A percentile compares a stretch with the other conserved stretches of the same genome.
phyloP scores from a whole-genome alignment of 805 yeast genomes.

The Teunomyces pallodes region DNA sequence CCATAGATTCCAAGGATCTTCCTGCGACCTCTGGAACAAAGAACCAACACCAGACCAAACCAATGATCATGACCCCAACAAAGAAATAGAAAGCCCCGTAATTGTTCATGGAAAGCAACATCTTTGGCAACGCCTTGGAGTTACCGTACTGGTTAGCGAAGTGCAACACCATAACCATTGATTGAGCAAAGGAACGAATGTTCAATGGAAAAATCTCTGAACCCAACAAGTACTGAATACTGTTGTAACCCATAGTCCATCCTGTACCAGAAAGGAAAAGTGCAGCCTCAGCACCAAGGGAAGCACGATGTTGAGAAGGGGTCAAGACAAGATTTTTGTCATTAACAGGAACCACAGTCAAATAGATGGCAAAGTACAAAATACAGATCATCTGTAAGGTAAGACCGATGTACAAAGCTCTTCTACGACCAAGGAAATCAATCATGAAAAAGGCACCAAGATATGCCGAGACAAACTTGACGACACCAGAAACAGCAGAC shows the following conservation, averaged over 20 bases:
- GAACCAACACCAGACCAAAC: slow-evolving; percentile 25
- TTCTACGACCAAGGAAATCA: slow-evolving; percentile 22
- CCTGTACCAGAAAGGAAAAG: slow-evolving; percentile 23
- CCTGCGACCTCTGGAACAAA: slow-evolving; percentile 25
- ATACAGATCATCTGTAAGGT: slow-evolving; percentile 15
- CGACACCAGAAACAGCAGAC: slow-evolving; percentile 24
- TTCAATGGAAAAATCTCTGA: slow-evolving; percentile 25
- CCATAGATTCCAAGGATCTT: slow-evolving; percentile 26
- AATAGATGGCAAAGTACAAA: slow-evolving; percentile 21
- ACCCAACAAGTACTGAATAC: slow-evolving; percentile 22
- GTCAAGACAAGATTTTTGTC: slow-evolving; percentile 9
- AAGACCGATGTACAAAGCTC: slow-evolving; percentile 20
- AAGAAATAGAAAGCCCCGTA: slow-evolving; percentile 25
- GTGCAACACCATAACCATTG: slow-evolving; percentile 23
- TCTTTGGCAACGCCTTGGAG: slow-evolving; percentile 24
- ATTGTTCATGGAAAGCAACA: slow-evolving; percentile 20
- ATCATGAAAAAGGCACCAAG: slow-evolving; percentile 22
- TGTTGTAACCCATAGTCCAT: slow-evolving; percentile 25
- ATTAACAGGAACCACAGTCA: slow-evolving; percentile 21
- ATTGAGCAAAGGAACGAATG: slow-evolving; percentile 23
- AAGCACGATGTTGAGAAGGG: slow-evolving; percentile 13
- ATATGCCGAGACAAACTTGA: slow-evolving; percentile 21
- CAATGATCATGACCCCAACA: slow-evolving; percentile 14
- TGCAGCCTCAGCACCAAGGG: slow-evolving; percentile 22
- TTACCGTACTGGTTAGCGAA: slow-evolving; percentile 27